A percentile compares a stretch with the other conserved stretches of the same genome.
Evolutionary conservation across 2,329 filamentous ascomycete species (phyloP).

Genomic region (Fusarium torulosum): DNA sequence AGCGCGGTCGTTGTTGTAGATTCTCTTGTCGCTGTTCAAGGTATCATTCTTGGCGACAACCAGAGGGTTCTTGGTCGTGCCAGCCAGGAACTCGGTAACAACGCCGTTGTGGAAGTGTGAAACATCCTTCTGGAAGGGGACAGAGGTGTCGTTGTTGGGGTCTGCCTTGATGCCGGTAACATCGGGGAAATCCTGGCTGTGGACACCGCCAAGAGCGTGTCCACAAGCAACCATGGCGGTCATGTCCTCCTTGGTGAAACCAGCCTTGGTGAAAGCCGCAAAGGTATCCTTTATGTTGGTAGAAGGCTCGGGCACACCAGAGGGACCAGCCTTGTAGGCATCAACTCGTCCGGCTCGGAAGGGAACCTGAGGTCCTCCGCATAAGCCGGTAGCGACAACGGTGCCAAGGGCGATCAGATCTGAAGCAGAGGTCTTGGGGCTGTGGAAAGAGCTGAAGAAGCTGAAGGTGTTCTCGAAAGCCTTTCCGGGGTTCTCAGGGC

Average conservation of each 20-base stretch:
- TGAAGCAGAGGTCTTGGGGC: slow-evolving; percentile 28
- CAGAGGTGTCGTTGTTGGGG: slow-evolving; percentile 49
- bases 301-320: slow-evolving; percentile 50
- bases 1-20: slow-evolving; percentile 60
- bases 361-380: slow-evolving; percentile 42
- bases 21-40: slow-evolving; percentile 56
- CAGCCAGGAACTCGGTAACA: slow-evolving; percentile 58
- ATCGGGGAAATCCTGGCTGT: slow-evolving; percentile 57
- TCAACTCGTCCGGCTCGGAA: slow-evolving; percentile 51
- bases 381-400: slow-evolving; percentile 58
- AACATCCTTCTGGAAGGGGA: slow-evolving; percentile 53
- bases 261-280: slow-evolving; percentile 49
- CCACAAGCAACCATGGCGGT: slow-evolving; percentile 54
- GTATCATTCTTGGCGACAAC: slow-evolving; percentile 56
- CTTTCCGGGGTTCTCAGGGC: slow-evolving; percentile 39
- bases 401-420: slow-evolving; percentile 53
- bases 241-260: slow-evolving; percentile 53
- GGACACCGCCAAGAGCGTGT: slow-evolving; percentile 58
- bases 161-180: slow-evolving; percentile 47
- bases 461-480: slow-evolving; percentile 49
- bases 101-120: slow-evolving; percentile 59
- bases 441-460: slow-evolving; percentile 49
- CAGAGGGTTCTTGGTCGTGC: slow-evolving; percentile 58
- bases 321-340: slow-evolving; percentile 47
- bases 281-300: slow-evolving; percentile 46